Evolutionary conservation across 2,329 filamentous ascomycete species (phyloP).

Genomic region (Exophiala aquamarina): DNA sequence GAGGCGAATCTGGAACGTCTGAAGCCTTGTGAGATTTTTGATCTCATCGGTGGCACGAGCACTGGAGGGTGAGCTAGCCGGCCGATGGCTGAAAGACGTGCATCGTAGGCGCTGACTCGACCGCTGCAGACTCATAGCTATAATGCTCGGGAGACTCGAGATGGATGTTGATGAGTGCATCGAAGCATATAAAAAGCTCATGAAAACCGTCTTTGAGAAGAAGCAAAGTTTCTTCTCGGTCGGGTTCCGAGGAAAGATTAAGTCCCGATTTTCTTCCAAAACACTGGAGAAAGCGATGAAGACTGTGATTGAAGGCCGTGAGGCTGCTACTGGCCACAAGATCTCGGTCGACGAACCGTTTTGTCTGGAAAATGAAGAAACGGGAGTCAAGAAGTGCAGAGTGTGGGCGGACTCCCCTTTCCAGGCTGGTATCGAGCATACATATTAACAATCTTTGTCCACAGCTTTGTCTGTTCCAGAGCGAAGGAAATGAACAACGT

Average conservation of each 20-base stretch:
- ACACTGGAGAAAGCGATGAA: constrained; percentile 30
- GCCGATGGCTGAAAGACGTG: neutral
- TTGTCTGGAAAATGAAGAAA: neutral
- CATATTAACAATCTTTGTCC: too few species aligned
- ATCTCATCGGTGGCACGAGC: constrained; percentile 23
- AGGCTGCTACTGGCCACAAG: constrained; percentile 19
- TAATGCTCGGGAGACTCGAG: constrained; percentile 39
- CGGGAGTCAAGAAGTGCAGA: neutral
- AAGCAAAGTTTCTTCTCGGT: constrained; percentile 8
- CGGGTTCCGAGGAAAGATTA: constrained; percentile 8
- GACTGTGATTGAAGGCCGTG: constrained; percentile 22
- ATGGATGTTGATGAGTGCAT: constrained; percentile 38
- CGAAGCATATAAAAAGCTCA: constrained; percentile 31
- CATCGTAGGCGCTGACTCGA: neutral
- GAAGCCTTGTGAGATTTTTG: constrained; percentile 22
- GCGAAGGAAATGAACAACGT: constrained; percentile 19
- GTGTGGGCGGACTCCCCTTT: neutral
- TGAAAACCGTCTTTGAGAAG: constrained; percentile 30
- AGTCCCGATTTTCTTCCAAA: constrained; percentile 29
- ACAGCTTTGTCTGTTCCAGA: constrained; percentile 28
- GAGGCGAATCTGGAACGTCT: constrained; percentile 2
- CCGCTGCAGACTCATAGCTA: constrained; percentile 32
- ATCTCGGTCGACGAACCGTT: constrained; percentile 20
- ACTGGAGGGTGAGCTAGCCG: constrained; percentile 24
- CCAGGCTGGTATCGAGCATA: too few species aligned